A percentile compares a stretch with the other conserved stretches of the same genome.
Evolutionary conservation across 352 stramenopile species (phyloP).

Genomic region (Phytophthora kernoviae): DNA sequence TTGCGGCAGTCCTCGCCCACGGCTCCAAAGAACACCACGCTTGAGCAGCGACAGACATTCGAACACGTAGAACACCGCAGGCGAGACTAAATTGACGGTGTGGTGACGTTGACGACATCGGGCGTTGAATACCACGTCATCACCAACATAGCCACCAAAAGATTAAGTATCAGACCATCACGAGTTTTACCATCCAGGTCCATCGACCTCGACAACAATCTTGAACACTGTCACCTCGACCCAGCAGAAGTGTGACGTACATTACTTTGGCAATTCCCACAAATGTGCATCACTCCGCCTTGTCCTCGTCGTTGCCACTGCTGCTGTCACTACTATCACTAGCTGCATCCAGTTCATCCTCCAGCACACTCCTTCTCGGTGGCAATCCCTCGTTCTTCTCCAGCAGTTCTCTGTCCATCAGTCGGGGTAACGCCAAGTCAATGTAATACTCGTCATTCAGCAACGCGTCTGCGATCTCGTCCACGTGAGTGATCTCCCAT

Average conservation of each 20-base stretch:
- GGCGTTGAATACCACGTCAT: too few species aligned
- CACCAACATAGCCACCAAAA: background rate
- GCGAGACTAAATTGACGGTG: too few species aligned
- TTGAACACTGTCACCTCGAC: too few species aligned
- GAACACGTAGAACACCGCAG: too few species aligned
- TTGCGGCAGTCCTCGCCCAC: background rate
- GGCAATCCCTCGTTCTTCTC: conserved; percentile 76
- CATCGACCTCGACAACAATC: background rate
- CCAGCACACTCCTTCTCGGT: conserved; percentile 68
- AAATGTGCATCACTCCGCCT: conserved; percentile 8
- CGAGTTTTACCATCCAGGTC: too few species aligned
- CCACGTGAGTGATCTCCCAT: conserved; percentile 95
- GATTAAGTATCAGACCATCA: too few species aligned
- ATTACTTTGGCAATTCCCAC: too few species aligned
- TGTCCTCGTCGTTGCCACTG: conserved; percentile 21
- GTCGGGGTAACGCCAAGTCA: conserved; percentile 93
- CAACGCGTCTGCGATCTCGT: conserved; percentile 96
- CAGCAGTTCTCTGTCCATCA: conserved; percentile 88
- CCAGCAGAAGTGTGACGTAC: too few species aligned
- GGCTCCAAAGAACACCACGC: background rate
- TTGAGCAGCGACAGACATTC: too few species aligned
- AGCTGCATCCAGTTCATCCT: conserved; percentile 69
- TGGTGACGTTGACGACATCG: too few species aligned
- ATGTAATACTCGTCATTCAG: conserved; percentile 92
- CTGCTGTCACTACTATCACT: conserved; percentile 33